Evolutionary conservation across 192 early-diverging fungal genomes (phyloP), one percentile per base, ranked within the genome.

Genomic region (Coemansia umbellata): DNA sequence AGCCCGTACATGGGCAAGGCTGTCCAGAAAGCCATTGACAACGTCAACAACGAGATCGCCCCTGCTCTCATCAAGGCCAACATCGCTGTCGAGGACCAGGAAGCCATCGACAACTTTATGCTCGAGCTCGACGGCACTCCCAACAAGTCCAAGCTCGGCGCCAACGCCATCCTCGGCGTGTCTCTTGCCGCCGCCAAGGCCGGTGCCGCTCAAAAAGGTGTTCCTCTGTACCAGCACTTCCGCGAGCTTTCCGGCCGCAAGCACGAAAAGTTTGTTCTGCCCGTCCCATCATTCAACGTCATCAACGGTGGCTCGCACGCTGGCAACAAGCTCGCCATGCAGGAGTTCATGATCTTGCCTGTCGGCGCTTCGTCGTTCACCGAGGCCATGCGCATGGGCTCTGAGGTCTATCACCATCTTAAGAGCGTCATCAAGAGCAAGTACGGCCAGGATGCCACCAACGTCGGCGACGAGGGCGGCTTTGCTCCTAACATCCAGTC

Each of bases 281-380:
- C 95, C 19, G 94, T 98, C 19, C 95, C 95, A 19, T 80, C 89
- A 40, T 93, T 98, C 84, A 98, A 98, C 83, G 93, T 98, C 62
- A 94, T 98, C 81, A 98, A 98, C 84, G 95, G 95, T 66, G 95
- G 95, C 50, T 91, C 90, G 49, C 95, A 98, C 80, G 96, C 96
- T 36, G 96, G 96, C 59, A 98, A 98, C 90, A 97, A 95, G 82
- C 86, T 98, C 53, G 96, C 96, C 58, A 95, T 98, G 93, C 96
- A 98, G 78, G 96, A 98, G 80, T 98, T 97, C 82, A 98, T 98
- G 96, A 98, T 98, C 59, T 77, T 96, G 70, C 95, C 95, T 50
- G 94, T 91, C 37, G 95, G 95, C 58, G 95, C 95, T 26, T 47
- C 76, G 33, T 87, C 88, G 26, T 98, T 97, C 80, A 72, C 87